phyloP scores from a whole-genome alignment of 2,329 filamentous ascomycete species.

The Rutstroemia sp. region DNA sequence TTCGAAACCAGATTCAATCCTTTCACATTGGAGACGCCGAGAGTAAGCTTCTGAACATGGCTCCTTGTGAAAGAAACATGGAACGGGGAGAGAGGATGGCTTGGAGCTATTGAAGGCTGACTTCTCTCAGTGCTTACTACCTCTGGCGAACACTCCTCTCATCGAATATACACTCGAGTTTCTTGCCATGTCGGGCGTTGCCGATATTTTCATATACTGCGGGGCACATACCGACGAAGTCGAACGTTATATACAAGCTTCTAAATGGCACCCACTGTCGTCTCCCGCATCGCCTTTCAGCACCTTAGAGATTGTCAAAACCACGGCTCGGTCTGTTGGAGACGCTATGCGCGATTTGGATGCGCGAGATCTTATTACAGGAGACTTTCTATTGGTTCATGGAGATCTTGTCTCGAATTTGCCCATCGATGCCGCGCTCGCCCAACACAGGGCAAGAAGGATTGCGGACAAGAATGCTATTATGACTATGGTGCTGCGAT shows the following conservation, averaged over 20 bases:
- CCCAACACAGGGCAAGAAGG: conserved; percentile 72
- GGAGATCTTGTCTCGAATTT: conserved; percentile 90
- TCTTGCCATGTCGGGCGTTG: conserved; percentile 88
- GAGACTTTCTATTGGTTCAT: conserved; percentile 88
- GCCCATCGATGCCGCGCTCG: conserved; percentile 70
- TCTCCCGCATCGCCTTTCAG: conserved; percentile 66
- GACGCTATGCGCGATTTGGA: conserved; percentile 95
- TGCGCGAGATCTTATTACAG: conserved; percentile 72
- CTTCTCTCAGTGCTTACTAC: conserved; percentile 70
- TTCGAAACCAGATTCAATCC: conserved; percentile 90
- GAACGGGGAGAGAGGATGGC: not conserved
- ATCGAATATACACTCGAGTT: conserved; percentile 98
- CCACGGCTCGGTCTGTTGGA: conserved; percentile 76
- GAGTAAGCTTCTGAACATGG: conserved; percentile 50
- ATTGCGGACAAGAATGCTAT: conserved; percentile 86
- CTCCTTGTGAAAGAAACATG: not conserved
- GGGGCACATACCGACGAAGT: conserved; percentile 81
- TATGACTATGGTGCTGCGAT: conserved; percentile 90
- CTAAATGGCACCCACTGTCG: conserved; percentile 65
- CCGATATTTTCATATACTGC: conserved; percentile 88
- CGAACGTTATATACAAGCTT: conserved; percentile 76
- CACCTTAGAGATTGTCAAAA: conserved; percentile 75
- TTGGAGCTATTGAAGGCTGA: conserved; percentile 2
- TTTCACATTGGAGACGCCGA: conserved; percentile 79
- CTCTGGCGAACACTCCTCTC: conserved; percentile 85